phyloP scores from a whole-genome alignment of 257 asterid species.

The Fraxinus cuspidata region DNA sequence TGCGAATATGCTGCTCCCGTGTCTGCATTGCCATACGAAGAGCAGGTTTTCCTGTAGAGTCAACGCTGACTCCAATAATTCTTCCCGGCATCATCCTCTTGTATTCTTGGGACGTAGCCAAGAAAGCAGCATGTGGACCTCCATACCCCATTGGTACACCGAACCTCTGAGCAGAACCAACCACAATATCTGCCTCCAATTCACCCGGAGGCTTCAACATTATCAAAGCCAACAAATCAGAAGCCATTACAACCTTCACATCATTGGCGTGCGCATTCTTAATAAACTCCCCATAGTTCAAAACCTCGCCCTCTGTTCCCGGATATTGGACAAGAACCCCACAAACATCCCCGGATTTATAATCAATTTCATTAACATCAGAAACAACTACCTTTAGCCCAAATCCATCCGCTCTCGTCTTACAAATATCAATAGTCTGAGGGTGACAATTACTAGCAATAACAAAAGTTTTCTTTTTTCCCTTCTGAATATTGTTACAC shows the following conservation, averaged over 20 bases:
- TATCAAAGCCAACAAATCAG: constrained; percentile 88
- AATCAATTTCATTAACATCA: constrained; percentile 73
- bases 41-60: constrained; percentile 90
- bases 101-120: constrained; percentile 98
- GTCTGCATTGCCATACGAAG: constrained; percentile 99
- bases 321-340: constrained; percentile 97
- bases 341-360: constrained; percentile 81
- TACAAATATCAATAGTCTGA: constrained; percentile 83
- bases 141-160: constrained; percentile 99
- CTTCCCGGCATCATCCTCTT: constrained; percentile 99
- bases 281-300: constrained; percentile 80
- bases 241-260: constrained; percentile 96
- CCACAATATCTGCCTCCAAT: constrained; percentile 89
- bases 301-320: constrained; percentile 91
- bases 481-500: constrained; percentile 88
- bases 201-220: constrained; percentile 96
- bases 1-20: constrained; percentile 95
- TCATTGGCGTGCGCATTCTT: constrained; percentile 90
- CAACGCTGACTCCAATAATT: constrained; percentile 93
- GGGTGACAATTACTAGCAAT: constrained; percentile 95
- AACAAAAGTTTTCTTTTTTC: constrained; percentile 86
- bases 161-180: constrained; percentile 98
- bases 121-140: constrained; percentile 98
- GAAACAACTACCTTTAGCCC: constrained; percentile 74
- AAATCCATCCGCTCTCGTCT: constrained; percentile 94